Base-by-base conservation (phyloP, 2,329 filamentous ascomycete genomes). In the Fusarium burgessii region DNA sequence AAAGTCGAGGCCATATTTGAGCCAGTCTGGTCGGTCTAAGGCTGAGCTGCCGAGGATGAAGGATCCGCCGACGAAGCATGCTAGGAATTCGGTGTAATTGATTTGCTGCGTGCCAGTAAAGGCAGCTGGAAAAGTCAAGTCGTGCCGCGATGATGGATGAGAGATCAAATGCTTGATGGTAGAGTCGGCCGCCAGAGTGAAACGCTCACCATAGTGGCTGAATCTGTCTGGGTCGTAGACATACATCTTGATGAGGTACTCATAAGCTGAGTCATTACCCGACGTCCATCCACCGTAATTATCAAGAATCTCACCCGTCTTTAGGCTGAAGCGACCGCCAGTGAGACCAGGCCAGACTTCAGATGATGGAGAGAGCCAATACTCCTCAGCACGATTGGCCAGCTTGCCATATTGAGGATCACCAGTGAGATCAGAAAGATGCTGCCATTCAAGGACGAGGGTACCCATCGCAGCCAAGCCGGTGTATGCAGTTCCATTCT, bases 61-160 rank as follows among this genome's bases (percentile, higher is more conserved):
- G 82, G 91, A 89, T 17, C 90, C 91, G 7, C 91, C 90, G 2
- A 87, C 83, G 75, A 91, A 93, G 78, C 91, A 92, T 2, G 84
- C 84, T 1, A 91, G 80, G 76, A 92, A 91, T 23, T 74, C 50
- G 10, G 61, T 67, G 1, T 74, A 66, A 32, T 76, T 67, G 7
- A 78, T 68, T 12, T 79, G 78, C 15, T 86, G 90, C 0, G 88
- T 83, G 18, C 93, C 84, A 4, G 94, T 84, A 5, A 94, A 89
- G 65, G 93, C 88, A 5, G 85, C 83, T 46, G 87, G 84, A 6
- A 85, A 81, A 0, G 88, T 88, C 2, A 88, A 86, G 85, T 92
- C 90, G 1, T 92, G 92, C 3, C 90, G 87, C 80, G 91, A 94
- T 58, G 95, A 85, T 6, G 94, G 81, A 70, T 93, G 81, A 55